phyloP scores from a whole-genome alignment of 2,329 filamentous ascomycete species.

The Mycosphaerella arachidis region DNA sequence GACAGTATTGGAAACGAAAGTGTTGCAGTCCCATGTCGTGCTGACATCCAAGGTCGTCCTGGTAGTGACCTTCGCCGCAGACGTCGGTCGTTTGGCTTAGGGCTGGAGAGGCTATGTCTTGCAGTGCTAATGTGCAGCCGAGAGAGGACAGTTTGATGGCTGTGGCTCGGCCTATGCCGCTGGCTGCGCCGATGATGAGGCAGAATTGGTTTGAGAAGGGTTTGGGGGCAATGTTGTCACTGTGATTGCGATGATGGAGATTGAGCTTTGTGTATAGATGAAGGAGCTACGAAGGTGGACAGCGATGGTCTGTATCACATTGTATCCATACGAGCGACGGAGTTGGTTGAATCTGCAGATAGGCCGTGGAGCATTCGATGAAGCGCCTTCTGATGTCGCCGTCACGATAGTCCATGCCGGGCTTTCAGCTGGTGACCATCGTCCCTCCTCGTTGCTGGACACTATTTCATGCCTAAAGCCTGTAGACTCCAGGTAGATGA shows the following conservation, averaged over 20 bases:
- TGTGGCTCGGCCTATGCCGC: constrained; percentile 43
- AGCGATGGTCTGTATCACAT: neutral
- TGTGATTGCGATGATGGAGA: neutral
- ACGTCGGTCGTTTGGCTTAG: constrained; percentile 25
- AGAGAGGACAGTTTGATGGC: constrained; percentile 42
- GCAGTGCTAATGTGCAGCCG: constrained; percentile 41
- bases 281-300: neutral
- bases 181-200: constrained; percentile 22
- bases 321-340: neutral
- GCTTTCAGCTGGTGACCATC: too few relatives aligned
- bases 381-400: neutral
- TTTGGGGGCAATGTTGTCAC: constrained; percentile 2
- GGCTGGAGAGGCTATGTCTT: constrained; percentile 36
- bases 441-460: too few relatives aligned
- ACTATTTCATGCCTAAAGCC: too few relatives aligned
- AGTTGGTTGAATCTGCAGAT: neutral
- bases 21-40: constrained; percentile 21
- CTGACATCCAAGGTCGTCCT: constrained; percentile 30
- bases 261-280: neutral
- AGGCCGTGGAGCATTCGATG: neutral
- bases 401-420: neutral
- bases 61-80: constrained; percentile 12
- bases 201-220: constrained; percentile 25
- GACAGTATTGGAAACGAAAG: constrained; percentile 24
- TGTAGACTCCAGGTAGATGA: too few relatives aligned